Evolutionary conservation across 768 basidiomycete genomes (phyloP).

Genomic region (Strobilomyces dryophilus): DNA sequence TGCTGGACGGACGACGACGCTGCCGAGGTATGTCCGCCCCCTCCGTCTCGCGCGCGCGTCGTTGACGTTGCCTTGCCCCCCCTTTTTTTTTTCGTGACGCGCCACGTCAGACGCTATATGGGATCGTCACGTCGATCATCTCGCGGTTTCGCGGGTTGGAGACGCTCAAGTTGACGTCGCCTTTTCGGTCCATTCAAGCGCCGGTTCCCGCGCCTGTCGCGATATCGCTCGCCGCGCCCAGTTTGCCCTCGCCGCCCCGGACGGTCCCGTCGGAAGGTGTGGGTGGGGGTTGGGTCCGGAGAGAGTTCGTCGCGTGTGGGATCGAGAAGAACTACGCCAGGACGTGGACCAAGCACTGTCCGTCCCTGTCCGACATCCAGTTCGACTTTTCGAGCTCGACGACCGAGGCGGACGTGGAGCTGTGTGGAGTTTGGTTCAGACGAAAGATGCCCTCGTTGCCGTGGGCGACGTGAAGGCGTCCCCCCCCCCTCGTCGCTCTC

Average conservation of each 20-base stretch:
- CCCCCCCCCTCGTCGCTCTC: no score
- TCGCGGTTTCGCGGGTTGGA: conserved; percentile 29
- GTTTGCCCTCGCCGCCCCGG: conserved; percentile 8
- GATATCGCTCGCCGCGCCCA: background rate
- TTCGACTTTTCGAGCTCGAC: conserved; percentile 28
- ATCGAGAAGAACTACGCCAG: conserved; percentile 25
- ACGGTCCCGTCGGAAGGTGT: background rate
- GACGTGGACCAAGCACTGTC: conserved; percentile 27
- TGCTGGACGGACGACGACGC: conserved; percentile 26
- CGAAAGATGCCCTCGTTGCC: conserved; percentile 15
- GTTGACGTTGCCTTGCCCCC: background rate
- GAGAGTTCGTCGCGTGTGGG: conserved; percentile 27
- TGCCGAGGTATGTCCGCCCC: conserved; percentile 19
- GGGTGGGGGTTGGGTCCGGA: conserved; percentile 3
- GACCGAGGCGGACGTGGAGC: conserved; percentile 23
- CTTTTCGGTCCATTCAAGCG: conserved; percentile 26
- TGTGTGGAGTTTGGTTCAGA: conserved; percentile 31
- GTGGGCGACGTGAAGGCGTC: background rate
- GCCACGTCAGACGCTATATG: conserved; percentile 21
- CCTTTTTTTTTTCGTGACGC: background rate
- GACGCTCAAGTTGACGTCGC: conserved; percentile 29
- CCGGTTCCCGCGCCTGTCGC: conserved; percentile 7
- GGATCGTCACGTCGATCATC: conserved; percentile 29
- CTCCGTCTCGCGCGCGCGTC: background rate
- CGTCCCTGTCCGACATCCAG: conserved; percentile 26